Evolutionary conservation across 495 filamentous ascomycete genomes (phyloP).

Genomic region (Hyaloscypha bicolor): DNA sequence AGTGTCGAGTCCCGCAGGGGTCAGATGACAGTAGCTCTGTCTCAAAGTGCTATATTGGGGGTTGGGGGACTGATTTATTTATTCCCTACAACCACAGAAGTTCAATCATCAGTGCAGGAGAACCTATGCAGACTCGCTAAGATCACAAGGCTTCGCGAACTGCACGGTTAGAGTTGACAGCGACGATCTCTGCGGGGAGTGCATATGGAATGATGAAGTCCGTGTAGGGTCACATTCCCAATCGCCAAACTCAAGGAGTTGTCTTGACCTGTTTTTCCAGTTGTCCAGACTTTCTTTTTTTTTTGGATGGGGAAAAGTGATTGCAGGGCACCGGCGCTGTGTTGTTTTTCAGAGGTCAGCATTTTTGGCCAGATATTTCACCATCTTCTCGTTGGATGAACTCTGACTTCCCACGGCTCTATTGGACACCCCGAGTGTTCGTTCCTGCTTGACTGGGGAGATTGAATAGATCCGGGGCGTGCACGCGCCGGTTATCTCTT

Average conservation of each 20-base stretch:
- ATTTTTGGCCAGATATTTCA: too few species aligned
- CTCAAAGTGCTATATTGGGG: neutral
- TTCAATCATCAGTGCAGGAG: neutral
- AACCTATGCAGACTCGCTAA: neutral
- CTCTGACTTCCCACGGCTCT: neutral
- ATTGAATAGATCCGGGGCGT: neutral
- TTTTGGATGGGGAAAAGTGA: too few species aligned
- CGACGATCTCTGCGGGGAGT: neutral
- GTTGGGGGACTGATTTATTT: neutral
- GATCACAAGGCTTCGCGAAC: neutral
- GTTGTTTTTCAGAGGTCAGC: too few species aligned
- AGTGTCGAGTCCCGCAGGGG: neutral
- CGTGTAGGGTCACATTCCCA: neutral
- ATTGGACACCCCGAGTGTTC: neutral
- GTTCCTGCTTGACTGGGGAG: neutral
- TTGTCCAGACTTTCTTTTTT: too few species aligned
- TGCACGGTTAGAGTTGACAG: neutral
- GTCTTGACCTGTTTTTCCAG: too few species aligned
- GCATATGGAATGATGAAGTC: neutral
- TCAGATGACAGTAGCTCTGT: neutral
- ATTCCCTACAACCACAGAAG: neutral
- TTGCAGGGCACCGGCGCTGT: too few species aligned
- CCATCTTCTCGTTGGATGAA: neutral
- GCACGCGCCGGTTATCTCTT: neutral
- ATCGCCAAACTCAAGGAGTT: neutral